Evolutionary conservation across 1,284 basidiomycete genomes (phyloP), one percentile per base, ranked within the genome.

Genomic region (Coriolopsis trogii): DNA sequence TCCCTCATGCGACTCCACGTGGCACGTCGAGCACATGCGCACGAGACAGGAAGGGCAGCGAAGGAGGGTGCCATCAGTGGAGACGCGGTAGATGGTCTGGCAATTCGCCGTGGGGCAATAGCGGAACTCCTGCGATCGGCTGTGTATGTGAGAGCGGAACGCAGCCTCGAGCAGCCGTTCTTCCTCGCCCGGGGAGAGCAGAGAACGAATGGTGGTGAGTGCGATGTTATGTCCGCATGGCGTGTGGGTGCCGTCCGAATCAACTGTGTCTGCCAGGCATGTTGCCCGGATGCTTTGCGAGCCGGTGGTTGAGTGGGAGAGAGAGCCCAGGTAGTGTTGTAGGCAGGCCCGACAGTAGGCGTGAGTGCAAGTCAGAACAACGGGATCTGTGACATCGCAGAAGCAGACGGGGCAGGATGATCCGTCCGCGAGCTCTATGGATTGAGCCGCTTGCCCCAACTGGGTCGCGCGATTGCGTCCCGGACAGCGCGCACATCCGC

Each of bases 291-390:
- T 52, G 3, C 42, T n/a, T 12, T 37, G 41, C 63, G 44, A 53
- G 68, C 61, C 44, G 52, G 57, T 38, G 60, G 54, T 16, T 62
- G 56, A 24, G 16, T 49, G 59, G 30, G 68, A 61, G 13, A 67
- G 53, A 25, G 69, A 67, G n/a, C 54, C 58, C 39, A 79, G 65
- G 53, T 76, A 72, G 46, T 73, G 69, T 47, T 71, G 67, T 37
- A 83, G 67, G 61, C 81, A 84, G n/a, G 64, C 33, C 20, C 56
- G 67, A 66, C 81, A 83, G 61, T 82, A 83, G 30, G 60, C 55
- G 62, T 84, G 81, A 12, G 69, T 69, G 61, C 81, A 83, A 21
- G 65, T 61, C 49, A 82, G 61, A 40, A 61, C 61, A 49, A 77
- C 57, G 5, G 73, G 68, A 30, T 74, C 63, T 15, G 65, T 62